phyloP scores from a whole-genome alignment of 352 stramenopile genomes.

The Thraustochytrium striatum region DNA sequence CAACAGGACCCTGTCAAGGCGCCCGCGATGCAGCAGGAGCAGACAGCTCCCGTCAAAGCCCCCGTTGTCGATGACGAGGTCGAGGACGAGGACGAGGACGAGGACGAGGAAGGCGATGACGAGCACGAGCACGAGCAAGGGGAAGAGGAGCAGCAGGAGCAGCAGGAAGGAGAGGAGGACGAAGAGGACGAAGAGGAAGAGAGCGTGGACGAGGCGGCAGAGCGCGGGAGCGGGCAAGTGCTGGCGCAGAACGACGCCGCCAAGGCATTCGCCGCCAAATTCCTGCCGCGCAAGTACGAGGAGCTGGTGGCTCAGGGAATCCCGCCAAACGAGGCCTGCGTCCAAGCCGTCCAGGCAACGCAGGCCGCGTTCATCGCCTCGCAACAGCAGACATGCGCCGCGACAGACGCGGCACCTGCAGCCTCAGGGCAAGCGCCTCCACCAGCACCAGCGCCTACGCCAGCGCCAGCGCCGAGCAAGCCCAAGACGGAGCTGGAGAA shows the following conservation, averaged over 20 bases:
- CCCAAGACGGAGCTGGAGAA: not conserved
- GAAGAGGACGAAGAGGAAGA: slow-evolving; percentile 46
- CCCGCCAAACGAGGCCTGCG: slow-evolving; percentile 20
- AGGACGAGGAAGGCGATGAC: not conserved
- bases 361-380: not conserved
- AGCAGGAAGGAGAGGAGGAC: slow-evolving; percentile 25
- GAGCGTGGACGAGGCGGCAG: not conserved
- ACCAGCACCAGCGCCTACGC: slow-evolving; percentile 20
- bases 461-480: not conserved
- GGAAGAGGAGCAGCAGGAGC: not conserved
- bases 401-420: not conserved
- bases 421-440: not conserved
- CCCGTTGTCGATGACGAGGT: not conserved
- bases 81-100: not conserved
- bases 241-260: not conserved
- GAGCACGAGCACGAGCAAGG: not conserved
- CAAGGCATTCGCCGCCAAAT: not conserved
- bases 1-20: not conserved
- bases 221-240: not conserved
- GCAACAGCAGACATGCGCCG: not conserved
- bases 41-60: not conserved
- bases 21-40: not conserved
- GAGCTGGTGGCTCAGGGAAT: slow-evolving; percentile 19
- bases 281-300: slow-evolving; percentile 11
- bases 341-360: not conserved